These are phyloP conservation scores for Leptographium procerum DNA, from an alignment of 2,329 filamentous ascomycete species.

Conservation along the genomic window DNA sequence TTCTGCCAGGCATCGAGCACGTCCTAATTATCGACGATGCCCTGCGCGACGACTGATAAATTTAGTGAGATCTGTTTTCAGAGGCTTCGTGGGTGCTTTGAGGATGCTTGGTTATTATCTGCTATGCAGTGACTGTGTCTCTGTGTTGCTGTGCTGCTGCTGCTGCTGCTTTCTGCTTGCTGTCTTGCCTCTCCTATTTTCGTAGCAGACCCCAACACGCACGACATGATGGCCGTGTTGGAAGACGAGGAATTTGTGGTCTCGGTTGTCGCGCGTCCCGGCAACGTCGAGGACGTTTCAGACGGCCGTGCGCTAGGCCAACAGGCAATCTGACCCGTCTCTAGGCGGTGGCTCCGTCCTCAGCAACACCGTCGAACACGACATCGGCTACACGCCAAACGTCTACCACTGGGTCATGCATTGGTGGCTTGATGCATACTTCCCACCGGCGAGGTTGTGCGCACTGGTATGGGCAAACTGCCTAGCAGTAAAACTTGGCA, in stretches of 20 bases:
- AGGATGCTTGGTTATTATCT: not conserved
- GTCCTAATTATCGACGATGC: conserved; percentile 30
- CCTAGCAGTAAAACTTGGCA: conserved; percentile 29
- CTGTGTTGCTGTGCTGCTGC: not conserved
- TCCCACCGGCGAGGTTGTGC: conserved; percentile 28
- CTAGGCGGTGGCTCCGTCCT: conserved; percentile 31
- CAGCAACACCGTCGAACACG: conserved; percentile 34
- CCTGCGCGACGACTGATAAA: conserved; percentile 27
- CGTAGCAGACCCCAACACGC: conserved; percentile 24
- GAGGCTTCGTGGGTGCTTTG: no score
- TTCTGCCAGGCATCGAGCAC: conserved; percentile 23
- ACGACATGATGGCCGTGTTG: conserved; percentile 29
- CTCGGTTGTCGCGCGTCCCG: conserved; percentile 27
- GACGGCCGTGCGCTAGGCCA: conserved; percentile 20
- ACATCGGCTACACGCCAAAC: conserved; percentile 34
- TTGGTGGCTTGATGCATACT: conserved; percentile 30
- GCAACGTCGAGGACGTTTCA: conserved; percentile 22
- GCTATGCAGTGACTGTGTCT: not conserved
- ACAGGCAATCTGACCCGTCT: conserved; percentile 27
- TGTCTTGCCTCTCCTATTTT: no score
- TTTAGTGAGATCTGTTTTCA: conserved; percentile 17
- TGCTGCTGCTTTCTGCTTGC: not conserved
- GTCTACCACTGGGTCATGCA: conserved; percentile 30
- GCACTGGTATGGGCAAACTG: conserved; percentile 29
- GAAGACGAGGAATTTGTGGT: conserved; percentile 34